Evolutionary conservation across 257 asterid genomes (phyloP).

Genomic region (Ehretia macrophylla): DNA sequence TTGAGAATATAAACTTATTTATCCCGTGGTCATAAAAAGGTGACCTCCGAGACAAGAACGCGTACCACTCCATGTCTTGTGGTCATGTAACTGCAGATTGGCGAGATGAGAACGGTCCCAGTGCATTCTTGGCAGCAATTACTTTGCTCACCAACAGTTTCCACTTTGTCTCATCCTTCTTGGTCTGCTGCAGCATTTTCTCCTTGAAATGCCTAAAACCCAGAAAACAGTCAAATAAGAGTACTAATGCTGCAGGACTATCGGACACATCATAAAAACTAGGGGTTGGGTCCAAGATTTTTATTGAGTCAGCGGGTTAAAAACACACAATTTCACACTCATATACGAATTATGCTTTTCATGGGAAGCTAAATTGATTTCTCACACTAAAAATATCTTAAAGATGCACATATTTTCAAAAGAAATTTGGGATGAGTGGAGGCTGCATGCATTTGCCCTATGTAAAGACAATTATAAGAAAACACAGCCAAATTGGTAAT

Average conservation of each 20-base stretch:
- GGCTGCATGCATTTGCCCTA: no score
- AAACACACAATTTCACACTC: no score
- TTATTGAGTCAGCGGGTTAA: no score
- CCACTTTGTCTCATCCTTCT: slow-evolving; percentile 70
- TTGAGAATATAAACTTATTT: background rate
- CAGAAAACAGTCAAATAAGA: background rate
- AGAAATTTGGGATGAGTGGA: no score
- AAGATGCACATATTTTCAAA: no score
- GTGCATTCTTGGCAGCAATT: slow-evolving; percentile 46
- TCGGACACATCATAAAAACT: background rate
- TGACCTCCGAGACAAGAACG: background rate
- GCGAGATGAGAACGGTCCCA: slow-evolving; percentile 37
- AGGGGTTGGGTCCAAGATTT: no score
- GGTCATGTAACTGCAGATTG: slow-evolving; percentile 29
- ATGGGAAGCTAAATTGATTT: no score
- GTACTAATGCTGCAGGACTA: background rate
- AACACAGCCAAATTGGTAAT: no score
- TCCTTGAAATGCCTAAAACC: slow-evolving; percentile 70
- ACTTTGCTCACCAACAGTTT: slow-evolving; percentile 63
- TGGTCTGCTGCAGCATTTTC: slow-evolving; percentile 65
- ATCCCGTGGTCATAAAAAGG: background rate
- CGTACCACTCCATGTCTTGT: background rate
- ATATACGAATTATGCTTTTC: no score
- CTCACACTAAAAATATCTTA: no score
- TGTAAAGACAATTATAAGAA: no score